phyloP scores from a whole-genome alignment of 208 protist genomes.

The Trichomonas gallinae region DNA sequence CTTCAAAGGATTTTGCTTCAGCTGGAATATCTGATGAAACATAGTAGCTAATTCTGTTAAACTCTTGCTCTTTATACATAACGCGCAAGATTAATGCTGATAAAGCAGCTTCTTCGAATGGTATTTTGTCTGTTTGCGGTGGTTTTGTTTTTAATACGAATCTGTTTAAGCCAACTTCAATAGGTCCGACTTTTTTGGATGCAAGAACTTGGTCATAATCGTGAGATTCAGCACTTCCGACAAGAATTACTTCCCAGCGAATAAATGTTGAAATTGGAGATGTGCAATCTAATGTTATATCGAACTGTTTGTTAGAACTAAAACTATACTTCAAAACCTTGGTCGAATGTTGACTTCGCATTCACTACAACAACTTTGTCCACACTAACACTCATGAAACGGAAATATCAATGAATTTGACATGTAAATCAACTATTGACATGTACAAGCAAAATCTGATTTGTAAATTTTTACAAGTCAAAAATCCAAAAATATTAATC shows the following conservation, averaged over 20 bases:
- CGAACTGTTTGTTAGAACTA: background rate
- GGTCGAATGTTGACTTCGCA: background rate
- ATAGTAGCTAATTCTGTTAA: conserved; percentile 22
- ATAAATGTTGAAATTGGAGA: background rate
- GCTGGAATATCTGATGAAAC: background rate
- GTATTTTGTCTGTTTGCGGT: background rate
- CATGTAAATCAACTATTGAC: too few relatives aligned
- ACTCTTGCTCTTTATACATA: conserved; percentile 22
- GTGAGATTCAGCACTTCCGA: background rate
- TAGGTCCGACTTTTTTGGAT: background rate
- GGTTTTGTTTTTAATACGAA: background rate
- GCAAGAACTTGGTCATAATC: conserved; percentile 9
- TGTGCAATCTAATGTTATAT: background rate
- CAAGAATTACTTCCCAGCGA: background rate
- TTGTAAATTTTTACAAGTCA: too few relatives aligned
- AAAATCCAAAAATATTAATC: too few relatives aligned
- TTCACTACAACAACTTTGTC: background rate
- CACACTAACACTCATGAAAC: background rate
- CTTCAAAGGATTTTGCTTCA: background rate
- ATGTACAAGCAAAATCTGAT: too few relatives aligned
- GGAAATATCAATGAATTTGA: too few relatives aligned
- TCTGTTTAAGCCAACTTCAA: background rate
- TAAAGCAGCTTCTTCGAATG: background rate
- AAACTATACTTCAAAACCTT: background rate
- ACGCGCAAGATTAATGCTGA: background rate